A percentile compares a stretch with the other conserved stretches of the same genome.
Evolutionary conservation across 1,284 basidiomycete species (phyloP).

Genomic region (Ganoderma meredithae): DNA sequence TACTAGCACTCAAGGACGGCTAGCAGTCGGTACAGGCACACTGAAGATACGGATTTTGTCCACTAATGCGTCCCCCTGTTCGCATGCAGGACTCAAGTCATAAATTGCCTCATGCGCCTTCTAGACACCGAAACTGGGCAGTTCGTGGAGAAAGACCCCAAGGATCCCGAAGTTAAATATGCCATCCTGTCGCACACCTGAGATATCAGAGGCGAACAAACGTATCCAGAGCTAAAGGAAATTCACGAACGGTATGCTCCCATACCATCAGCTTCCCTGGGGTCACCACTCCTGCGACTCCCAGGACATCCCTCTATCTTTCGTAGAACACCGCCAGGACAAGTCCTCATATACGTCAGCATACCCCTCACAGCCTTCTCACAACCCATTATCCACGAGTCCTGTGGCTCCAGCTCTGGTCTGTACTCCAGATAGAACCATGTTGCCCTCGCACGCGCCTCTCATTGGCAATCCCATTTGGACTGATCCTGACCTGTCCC

Average conservation of each 20-base stretch:
- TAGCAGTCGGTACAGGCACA: not conserved
- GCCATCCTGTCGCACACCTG: constrained; percentile 10
- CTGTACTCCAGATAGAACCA: not conserved
- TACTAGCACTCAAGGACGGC: not conserved
- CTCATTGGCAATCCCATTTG: not conserved
- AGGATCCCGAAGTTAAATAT: not conserved
- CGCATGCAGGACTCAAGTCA: not conserved
- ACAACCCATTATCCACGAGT: not conserved
- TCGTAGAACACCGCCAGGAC: not conserved
- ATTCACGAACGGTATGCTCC: not conserved
- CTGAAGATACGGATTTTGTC: not conserved
- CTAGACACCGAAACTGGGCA: not conserved
- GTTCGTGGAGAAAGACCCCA: constrained; percentile 7
- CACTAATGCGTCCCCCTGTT: not conserved
- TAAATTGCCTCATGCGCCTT: not conserved
- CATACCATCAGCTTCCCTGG: not conserved
- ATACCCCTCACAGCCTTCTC: not conserved
- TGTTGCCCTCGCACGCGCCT: not conserved
- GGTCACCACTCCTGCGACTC: not conserved
- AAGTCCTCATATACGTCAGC: not conserved
- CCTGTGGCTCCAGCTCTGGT: not conserved
- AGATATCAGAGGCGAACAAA: not conserved
- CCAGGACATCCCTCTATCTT: not conserved
- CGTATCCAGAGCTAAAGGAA: not conserved
- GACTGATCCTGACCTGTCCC: not conserved